Base-by-base conservation (phyloP, 2,329 filamentous ascomycete species). In the Alternaria panax region DNA sequence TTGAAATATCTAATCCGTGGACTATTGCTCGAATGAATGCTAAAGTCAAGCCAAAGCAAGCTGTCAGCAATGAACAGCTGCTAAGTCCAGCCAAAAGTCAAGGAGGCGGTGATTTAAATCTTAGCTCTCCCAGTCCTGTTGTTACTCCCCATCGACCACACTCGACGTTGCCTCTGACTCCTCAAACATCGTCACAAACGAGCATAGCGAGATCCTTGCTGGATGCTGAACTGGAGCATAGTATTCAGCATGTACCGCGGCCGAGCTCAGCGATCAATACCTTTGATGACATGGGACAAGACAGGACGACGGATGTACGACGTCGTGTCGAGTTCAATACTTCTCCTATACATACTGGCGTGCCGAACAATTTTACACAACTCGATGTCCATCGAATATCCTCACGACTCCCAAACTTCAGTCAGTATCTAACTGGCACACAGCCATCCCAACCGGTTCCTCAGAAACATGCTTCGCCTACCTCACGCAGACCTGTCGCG, bases 21-120 rank as follows among this genome's bases (percentile, higher is more conserved):
- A 80, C 79, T 0, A 76, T 82, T 42, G 82, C 83, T 24, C 82
- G 80, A 59, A 78, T 85, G 75, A 83, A 83, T 45, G 55, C 77
- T 16, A 51, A 59, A 1, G 40, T 69, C 22, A 75, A 71, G 51
- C 57, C 59, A 0, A 71, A 53, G 27, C 60, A 55, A 28, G 20
- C 32, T 7, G 11, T 16, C 7, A 60, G n/a, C n/a, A 67, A 67
- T 18, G 32, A 7, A 7, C 75, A 75, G 30, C 56, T 71, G 4
- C 63, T 63, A 25, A 75, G 72, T 38, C 73, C 73, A 34, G 61
- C 61, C 9, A 75, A 71, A 61, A 68, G 64, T 11, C 58, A 24
- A 9, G 32, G 41, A 9, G 52, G 54, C n/a, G 6, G 11, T 2
- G 25, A 36, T 3, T 5, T 28, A 1, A 14, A 27, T 30, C 57